Evolutionary conservation across 441 rosid species (phyloP), one percentile per base, ranked within the genome.

Genomic region (Raphanus hybrid): DNA sequence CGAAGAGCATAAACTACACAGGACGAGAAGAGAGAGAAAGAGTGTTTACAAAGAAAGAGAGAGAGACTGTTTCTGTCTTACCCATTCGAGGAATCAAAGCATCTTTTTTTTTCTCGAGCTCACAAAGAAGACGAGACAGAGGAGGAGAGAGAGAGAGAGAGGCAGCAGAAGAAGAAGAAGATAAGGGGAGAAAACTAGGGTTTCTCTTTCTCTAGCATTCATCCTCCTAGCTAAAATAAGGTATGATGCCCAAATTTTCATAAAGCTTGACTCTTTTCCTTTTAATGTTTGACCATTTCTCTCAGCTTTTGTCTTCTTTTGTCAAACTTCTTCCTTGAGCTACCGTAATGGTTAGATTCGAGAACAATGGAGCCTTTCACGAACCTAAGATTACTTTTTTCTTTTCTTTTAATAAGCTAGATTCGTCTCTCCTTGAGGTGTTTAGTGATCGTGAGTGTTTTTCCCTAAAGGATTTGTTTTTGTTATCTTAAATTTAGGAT

Each of bases 21-120:
- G 82, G 80, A 75, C 80, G 69, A 70, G 59, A 75, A 79, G 48
- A 79, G 78, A 79, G 48, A 43, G 48, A 41, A 52, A 69, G 29
- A 59, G 63, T 66, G 45, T 58, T 65, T 39, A 64, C 71, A 77
- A 10, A 43, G 61, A 71, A 29, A 68, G 64, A 64, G 27, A 64
- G 12, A 43, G 60, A 71, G 45, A 2, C 76, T 69, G 85, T 48
- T 74, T 80, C 70, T 75, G 79, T 71, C 74, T 85, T 85, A 78
- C 80, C 86, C 83, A 70, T 82, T 79, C 75, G 77, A 70, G 85
- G 87, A 85, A 82, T 85, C 87, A 84, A 84, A 76, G 90, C 82
- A 86, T 85, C 89, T 85, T 85, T 84, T 76, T 34, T 23, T 83
- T 76, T 6, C 29, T 34, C 74, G 80, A 76, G 77, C 80, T 71